Evolutionary conservation across 2,329 filamentous ascomycete species (phyloP).

Genomic region (Huntiella abstrusa): DNA sequence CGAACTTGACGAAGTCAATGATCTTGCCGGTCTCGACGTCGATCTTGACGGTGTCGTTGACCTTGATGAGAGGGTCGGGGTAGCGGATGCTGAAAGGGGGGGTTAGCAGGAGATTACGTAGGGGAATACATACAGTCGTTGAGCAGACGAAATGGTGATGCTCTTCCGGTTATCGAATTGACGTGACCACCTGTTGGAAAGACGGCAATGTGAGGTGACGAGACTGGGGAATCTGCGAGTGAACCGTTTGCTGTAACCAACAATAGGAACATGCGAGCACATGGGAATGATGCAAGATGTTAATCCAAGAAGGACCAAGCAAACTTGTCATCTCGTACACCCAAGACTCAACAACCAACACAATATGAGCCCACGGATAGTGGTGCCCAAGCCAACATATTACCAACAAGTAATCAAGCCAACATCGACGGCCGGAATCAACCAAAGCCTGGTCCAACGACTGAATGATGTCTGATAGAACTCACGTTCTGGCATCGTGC

Average conservation of each 20-base stretch:
- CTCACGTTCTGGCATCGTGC: conserved; percentile 99
- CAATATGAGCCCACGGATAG: neutral
- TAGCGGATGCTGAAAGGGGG: conserved; percentile 68
- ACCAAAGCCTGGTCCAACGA: conserved; percentile 99
- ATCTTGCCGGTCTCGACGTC: conserved; percentile 96
- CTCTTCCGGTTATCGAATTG: conserved; percentile 7
- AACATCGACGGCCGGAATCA: conserved; percentile 24
- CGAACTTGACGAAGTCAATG: conserved; percentile 93
- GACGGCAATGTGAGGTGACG: conserved; percentile 5
- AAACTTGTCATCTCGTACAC: neutral
- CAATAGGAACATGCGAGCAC: neutral
- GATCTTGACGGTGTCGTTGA: conserved; percentile 99
- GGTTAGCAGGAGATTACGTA: conserved; percentile 22
- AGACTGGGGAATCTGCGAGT: neutral
- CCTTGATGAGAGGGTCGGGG: conserved; percentile 95
- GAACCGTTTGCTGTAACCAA: no score
- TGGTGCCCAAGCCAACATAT: neutral
- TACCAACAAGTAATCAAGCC: conserved; percentile 1
- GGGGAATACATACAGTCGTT: conserved; percentile 32
- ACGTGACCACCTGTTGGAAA: neutral
- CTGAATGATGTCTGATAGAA: conserved; percentile 97
- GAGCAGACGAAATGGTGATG: conserved; percentile 1
- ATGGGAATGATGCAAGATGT: neutral
- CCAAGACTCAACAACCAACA: conserved; percentile 1
- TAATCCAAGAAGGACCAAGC: neutral